phyloP scores from a whole-genome alignment of 2,329 filamentous ascomycete species.

The Geosmithia putterillii region DNA sequence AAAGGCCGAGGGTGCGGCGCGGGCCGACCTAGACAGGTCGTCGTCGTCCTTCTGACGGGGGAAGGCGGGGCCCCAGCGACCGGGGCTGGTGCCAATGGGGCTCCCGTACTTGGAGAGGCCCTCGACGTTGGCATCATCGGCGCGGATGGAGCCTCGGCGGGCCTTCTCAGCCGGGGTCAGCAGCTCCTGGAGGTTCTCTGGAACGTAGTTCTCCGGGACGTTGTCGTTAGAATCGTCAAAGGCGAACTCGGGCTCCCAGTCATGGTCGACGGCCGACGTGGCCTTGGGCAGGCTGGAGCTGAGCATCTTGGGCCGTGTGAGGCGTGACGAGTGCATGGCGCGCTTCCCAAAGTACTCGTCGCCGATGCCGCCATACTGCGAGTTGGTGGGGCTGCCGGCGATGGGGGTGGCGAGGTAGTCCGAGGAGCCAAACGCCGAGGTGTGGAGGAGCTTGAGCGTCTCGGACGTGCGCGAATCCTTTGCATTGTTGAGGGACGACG shows the following conservation, averaged over 20 bases:
- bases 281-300: slow-evolving; percentile 56
- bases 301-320: slow-evolving; percentile 55
- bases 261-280: slow-evolving; percentile 44
- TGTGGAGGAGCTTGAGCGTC: slow-evolving; percentile 51
- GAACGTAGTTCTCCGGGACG: slow-evolving; percentile 48
- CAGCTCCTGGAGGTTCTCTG: slow-evolving; percentile 54
- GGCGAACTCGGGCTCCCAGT: slow-evolving; percentile 57
- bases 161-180: slow-evolving; percentile 57
- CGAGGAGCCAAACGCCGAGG: slow-evolving; percentile 54
- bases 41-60: slow-evolving; percentile 49
- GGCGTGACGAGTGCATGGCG: slow-evolving; percentile 56
- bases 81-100: slow-evolving; percentile 45
- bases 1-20: slow-evolving; percentile 38
- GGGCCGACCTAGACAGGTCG: slow-evolving; percentile 23
- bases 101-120: slow-evolving; percentile 48
- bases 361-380: slow-evolving; percentile 35
- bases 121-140: slow-evolving; percentile 38
- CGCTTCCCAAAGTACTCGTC: slow-evolving; percentile 60
- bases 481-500: slow-evolving; percentile 55
- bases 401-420: slow-evolving; percentile 46
- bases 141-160: slow-evolving; percentile 45
- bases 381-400: slow-evolving; percentile 31
- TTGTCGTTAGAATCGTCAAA: slow-evolving; percentile 64
- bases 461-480: slow-evolving; percentile 50
- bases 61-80: slow-evolving; percentile 48